Evolutionary conservation across 441 rosid species (phyloP), one percentile per base, ranked within the genome.

Genomic region (Lepidium campestre): DNA sequence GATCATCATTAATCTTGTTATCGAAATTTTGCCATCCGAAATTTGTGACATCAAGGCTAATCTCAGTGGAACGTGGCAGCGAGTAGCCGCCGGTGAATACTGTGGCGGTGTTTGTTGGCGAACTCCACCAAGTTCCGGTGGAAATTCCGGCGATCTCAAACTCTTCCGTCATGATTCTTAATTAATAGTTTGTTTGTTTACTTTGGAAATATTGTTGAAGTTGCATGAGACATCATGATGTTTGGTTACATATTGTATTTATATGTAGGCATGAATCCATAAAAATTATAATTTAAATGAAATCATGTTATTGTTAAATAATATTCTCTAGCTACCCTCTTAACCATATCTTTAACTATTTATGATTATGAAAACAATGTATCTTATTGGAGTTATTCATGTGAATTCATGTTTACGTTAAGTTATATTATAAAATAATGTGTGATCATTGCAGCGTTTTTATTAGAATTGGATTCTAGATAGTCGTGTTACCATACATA

Each of bases 121-220:
- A 69, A 58, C 73, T 82, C 98, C 95, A 83, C 96, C 95, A 89
- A 66, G 78, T 80, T 8, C 78, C 89, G 49, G 87, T 82, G 53
- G 86, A 85, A 71, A 86, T 80, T 66, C 85, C 87, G 40, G 81
- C 61, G 47, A 54, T 82, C 73, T 79, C 86, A 75, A 83, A 83
- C 53, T 92, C 96, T 70, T 85, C 95, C 7, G 89, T 90, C 98
- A 92, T 92, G 63, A n/a, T 56, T 15, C 36, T 27, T 35, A 27
- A 7, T 52, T 19, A 20, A 20, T 36, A 35, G n/a, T 57, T 48
- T 40, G n/a, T 19, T 72, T 25, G 34, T 42, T 35, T 58, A n/a
- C 34, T 65, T 57, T 42, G 39, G 36, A 54, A 73, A 53, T 31
- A 29, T 7, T 29, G 67, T 34, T 58, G 27, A 66, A 60, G 53